A percentile compares a stretch with the other conserved stretches of the same genome.
These are phyloP conservation scores for Clitopilus hobsonii DNA, from an alignment of 768 basidiomycete genomes.

Conservation along the genomic window DNA sequence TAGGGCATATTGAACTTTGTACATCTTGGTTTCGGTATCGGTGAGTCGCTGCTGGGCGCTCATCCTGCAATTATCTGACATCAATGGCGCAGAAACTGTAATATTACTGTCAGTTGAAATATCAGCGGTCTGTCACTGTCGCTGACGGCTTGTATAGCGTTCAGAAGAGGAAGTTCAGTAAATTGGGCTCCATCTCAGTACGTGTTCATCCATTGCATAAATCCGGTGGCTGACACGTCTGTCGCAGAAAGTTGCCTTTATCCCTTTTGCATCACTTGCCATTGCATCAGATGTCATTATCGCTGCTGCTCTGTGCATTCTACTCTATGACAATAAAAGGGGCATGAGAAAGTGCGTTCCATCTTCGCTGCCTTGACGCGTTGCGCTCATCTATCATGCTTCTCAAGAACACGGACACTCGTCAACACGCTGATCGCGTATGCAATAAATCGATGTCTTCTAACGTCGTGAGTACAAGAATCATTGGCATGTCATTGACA, in stretches of 20 bases:
- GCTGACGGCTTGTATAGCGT: not conserved
- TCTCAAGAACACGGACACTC: conserved; percentile 27
- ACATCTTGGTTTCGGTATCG: conserved; percentile 32
- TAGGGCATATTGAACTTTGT: conserved; percentile 16
- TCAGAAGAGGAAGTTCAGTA: not conserved
- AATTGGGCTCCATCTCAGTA: not conserved
- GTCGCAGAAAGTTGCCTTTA: conserved; percentile 29
- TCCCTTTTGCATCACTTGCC: conserved; percentile 39
- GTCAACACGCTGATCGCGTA: conserved; percentile 43
- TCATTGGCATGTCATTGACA: not conserved
- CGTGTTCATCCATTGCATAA: not conserved
- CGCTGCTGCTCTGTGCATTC: conserved; percentile 33
- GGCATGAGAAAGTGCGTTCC: conserved; percentile 18
- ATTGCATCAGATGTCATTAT: conserved; percentile 41
- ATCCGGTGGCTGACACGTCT: not conserved
- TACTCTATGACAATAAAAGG: conserved; percentile 33
- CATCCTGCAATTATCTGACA: not conserved
- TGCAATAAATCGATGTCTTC: conserved; percentile 44
- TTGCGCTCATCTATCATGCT: not conserved
- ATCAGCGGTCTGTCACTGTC: not conserved
- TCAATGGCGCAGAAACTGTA: conserved; percentile 23
- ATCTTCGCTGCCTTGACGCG: too few species aligned
- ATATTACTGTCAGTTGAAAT: conserved; percentile 19
- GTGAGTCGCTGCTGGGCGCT: conserved; percentile 13
- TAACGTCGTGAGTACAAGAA: conserved; percentile 35